Evolutionary conservation across 2,329 filamentous ascomycete species (phyloP).

Genomic region (Aureobasidium sp.): DNA sequence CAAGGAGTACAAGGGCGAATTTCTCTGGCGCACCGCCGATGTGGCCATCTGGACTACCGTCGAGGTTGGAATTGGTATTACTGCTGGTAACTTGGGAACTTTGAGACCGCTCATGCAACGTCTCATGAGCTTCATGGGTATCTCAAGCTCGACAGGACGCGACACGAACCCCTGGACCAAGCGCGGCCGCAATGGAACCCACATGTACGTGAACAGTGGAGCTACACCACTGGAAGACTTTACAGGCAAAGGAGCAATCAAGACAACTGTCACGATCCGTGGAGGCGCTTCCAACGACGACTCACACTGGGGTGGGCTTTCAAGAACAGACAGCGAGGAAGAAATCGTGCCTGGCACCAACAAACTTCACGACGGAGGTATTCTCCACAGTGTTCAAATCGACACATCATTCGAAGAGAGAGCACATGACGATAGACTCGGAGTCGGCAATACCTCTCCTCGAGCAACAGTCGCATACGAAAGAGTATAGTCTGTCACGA

Average conservation of each 20-base stretch:
- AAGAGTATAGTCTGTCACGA: neutral
- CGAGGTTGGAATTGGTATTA: slow-evolving; percentile 26
- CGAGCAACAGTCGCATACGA: neutral
- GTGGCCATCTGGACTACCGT: slow-evolving; percentile 27
- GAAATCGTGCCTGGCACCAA: neutral
- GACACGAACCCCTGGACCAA: neutral
- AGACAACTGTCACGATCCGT: neutral
- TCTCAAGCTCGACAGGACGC: neutral
- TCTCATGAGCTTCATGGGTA: slow-evolving; percentile 1
- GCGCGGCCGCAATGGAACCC: neutral
- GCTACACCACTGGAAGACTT: neutral
- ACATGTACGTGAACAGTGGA: neutral
- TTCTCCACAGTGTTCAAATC: slow-evolving; percentile 1
- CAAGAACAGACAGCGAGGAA: slow-evolving; percentile 1
- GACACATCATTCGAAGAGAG: neutral
- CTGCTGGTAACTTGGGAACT: slow-evolving; percentile 40
- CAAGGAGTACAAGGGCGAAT: slow-evolving; percentile 30
- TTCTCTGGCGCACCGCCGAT: slow-evolving; percentile 36
- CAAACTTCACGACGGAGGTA: neutral
- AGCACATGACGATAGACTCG: neutral
- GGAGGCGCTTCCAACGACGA: neutral
- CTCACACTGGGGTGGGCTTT: neutral
- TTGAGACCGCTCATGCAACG: slow-evolving; percentile 37
- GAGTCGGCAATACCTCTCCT: neutral
- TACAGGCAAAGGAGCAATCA: neutral